Evolutionary conservation across 371 early-diverging fungal genomes (phyloP).

Genomic region (Mucor piriformis): DNA sequence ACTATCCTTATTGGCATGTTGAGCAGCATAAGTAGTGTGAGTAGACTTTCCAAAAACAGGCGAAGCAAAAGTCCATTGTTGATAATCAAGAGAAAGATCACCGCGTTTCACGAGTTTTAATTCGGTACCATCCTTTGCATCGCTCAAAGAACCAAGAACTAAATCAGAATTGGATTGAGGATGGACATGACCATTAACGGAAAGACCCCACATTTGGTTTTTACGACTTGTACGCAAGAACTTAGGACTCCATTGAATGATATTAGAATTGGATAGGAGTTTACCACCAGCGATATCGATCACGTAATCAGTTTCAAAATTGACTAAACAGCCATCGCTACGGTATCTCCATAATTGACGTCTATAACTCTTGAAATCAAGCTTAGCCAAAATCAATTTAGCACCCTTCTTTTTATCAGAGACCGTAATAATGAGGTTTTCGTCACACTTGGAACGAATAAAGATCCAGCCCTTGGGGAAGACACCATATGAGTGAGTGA

Average conservation of each 20-base stretch:
- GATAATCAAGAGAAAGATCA: constrained; percentile 23
- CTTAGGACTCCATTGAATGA: constrained; percentile 46
- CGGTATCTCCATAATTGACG: constrained; percentile 62
- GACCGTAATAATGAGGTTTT: constrained; percentile 35
- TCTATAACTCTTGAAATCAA: constrained; percentile 38
- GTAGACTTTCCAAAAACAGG: constrained; percentile 37
- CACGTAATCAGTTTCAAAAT: constrained; percentile 56
- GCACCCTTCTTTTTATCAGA: constrained; percentile 36
- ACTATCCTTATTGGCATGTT: constrained; percentile 19
- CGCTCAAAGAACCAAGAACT: constrained; percentile 30
- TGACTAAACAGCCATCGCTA: constrained; percentile 54
- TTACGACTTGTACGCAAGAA: constrained; percentile 39
- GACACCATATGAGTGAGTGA: constrained; percentile 40
- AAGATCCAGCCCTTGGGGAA: constrained; percentile 55
- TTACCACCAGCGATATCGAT: constrained; percentile 58
- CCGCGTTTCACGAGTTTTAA: constrained; percentile 38
- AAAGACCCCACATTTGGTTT: constrained; percentile 51
- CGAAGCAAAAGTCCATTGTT: constrained; percentile 46
- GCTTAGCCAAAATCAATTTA: constrained; percentile 34
- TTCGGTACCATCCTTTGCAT: constrained; percentile 28
- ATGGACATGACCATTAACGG: constrained; percentile 50
- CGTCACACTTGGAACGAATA: constrained; percentile 45
- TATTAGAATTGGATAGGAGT: constrained; percentile 29
- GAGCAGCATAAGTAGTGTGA: constrained; percentile 20
- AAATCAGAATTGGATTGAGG: constrained; percentile 36